phyloP scores from a whole-genome alignment of 352 stramenopile genomes.

The Globisporangium ultimum region DNA sequence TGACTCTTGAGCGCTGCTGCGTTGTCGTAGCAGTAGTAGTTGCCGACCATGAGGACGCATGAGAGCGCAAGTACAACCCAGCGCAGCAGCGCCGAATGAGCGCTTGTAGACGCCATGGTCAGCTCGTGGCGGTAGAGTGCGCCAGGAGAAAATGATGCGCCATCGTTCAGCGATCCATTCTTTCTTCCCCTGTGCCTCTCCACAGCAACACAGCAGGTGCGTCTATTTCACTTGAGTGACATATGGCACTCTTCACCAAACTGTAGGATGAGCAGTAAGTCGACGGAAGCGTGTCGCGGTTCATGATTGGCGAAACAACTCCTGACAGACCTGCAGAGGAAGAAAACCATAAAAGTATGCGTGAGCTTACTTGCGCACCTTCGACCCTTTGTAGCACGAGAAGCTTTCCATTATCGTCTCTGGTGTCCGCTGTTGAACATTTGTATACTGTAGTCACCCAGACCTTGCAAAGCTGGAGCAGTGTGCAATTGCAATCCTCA shows the following conservation, averaged over 20 bases:
- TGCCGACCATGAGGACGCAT: constrained; percentile 87
- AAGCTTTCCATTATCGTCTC: no score
- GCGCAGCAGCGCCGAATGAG: constrained; percentile 46
- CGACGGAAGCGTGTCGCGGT: background rate
- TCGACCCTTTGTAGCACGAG: no score
- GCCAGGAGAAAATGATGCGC: background rate
- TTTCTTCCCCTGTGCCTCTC: background rate
- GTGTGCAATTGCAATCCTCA: no score
- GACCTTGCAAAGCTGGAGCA: no score
- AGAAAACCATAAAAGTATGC: no score
- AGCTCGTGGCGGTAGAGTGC: background rate
- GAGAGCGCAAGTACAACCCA: constrained; percentile 87
- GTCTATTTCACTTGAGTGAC: background rate
- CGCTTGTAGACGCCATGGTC: constrained; percentile 49
- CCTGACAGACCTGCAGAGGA: background rate
- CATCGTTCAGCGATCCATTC: background rate
- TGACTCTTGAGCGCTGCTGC: constrained; percentile 84
- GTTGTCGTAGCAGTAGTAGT: constrained; percentile 92
- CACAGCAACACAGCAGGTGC: background rate
- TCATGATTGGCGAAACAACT: background rate
- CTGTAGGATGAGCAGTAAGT: background rate
- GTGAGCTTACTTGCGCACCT: no score
- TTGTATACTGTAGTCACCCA: no score
- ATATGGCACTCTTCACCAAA: background rate
- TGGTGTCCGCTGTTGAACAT: no score